Percentiles rank a stretch among this genome's conserved stretches.
Evolutionary conservation across 768 basidiomycete genomes (phyloP).

Genomic region (Kwoniella botswanensis): DNA sequence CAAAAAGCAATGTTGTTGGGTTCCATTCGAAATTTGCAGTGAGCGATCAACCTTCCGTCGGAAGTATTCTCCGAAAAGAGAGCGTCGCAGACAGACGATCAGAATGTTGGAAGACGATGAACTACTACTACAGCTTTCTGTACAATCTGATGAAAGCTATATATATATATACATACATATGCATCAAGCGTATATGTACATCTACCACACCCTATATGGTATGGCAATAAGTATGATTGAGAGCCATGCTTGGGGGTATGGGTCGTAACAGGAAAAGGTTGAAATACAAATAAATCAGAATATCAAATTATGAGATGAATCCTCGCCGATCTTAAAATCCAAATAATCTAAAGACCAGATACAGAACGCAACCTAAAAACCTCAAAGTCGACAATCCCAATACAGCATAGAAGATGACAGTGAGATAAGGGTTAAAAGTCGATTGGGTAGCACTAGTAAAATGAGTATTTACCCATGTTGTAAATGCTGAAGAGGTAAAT

Average conservation of each 20-base stretch:
- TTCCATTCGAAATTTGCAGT: neutral
- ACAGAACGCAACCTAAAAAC: slow-evolving; percentile 77
- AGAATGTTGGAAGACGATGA: too few species aligned
- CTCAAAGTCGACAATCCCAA: slow-evolving; percentile 80
- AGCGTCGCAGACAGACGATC: too few species aligned
- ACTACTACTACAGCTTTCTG: neutral
- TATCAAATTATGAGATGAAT: neutral
- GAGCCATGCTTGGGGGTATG: too few species aligned
- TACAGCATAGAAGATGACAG: slow-evolving; percentile 75
- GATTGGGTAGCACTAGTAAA: slow-evolving; percentile 63
- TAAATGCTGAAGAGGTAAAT: slow-evolving; percentile 69
- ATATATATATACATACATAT: neutral
- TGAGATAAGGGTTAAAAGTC: slow-evolving; percentile 83
- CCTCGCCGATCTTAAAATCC: slow-evolving; percentile 28
- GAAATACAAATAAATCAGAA: neutral
- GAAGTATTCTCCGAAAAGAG: neutral
- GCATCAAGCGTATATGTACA: slow-evolving; percentile 9
- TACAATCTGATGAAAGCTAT: neutral
- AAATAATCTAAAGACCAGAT: slow-evolving; percentile 68
- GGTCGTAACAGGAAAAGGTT: too few species aligned
- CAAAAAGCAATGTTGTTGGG: neutral
- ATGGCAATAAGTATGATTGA: too few species aligned
- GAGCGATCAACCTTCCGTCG: neutral
- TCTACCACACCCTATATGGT: neutral
- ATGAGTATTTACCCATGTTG: slow-evolving; percentile 70